Base-by-base conservation (phyloP, 2,329 filamentous ascomycete species). In the Fusarium temperatum region DNA sequence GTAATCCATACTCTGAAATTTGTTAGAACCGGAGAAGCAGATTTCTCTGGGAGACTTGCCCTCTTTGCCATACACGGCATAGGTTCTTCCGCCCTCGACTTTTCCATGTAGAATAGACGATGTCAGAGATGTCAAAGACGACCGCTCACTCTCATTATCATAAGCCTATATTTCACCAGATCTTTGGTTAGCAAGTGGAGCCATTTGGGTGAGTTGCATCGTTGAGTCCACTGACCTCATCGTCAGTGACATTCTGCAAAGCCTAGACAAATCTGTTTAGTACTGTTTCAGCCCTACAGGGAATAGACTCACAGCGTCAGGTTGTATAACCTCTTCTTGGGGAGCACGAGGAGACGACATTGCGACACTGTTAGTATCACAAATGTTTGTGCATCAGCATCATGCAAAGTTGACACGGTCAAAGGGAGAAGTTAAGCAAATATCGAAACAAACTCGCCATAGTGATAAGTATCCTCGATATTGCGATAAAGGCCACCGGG, bases 11-110 rank as follows among this genome's bases (percentile, higher is more conserved):
- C 64, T 84, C 82, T 83, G 14, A 5, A 4, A 10, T 12, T 14
- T 13, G 44, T 75, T 22, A 73, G 42, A 15, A 35, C 9, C 20
- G 30, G 17, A 4, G 12, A 24, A 8, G n/a, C 17, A 12, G 32
- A 35, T 35, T 11, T 5, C 12, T 35, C 15, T 8, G 8, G 6
- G 12, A 51, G n/a, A 35, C 30, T 35, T 20, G 8, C 48, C 81
- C 74, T 82, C 78, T 70, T 80, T 82, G 24, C 81, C 81, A 45
- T 82, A 82, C 22, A 80, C 79, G 30, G 81, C 81, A 47, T 82
- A 82, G 4, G 80, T 79, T 13, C 81, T 77, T 8, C 80, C 80
- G 15, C 80, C 80, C 45, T 82, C 76, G 7, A 80, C 57, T 13
- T 72, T 77, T 32, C 77, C 69, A 13, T 75, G 68, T 20, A 77